Base-by-base conservation (phyloP, 2,329 filamentous ascomycete species). In the Beauveria scarabaeidicola region DNA sequence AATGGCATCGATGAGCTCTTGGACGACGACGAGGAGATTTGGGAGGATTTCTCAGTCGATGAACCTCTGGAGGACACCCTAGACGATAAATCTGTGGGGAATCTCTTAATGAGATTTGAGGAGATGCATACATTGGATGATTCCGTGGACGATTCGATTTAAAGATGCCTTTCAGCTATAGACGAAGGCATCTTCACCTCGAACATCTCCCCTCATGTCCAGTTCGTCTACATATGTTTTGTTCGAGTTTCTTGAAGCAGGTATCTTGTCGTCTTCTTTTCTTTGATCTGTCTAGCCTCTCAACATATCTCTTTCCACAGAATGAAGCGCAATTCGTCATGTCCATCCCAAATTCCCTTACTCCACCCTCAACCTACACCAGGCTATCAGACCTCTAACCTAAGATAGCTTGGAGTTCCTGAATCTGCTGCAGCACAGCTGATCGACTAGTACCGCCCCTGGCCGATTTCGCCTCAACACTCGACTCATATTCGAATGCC, bases 401-500 rank as follows among this genome's bases (percentile, higher is more conserved):
- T n/a, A 72, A 67, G 38, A 72, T 79, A 27, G 52, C 38, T 60
- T 67, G 69, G 62, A 77, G 61, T 27, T 66, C 77, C 66, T 80
- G 73, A 59, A 87, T 81, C 75, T 88, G 85, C 73, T 84, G 77
- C 67, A 80, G 67, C 38, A 87, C 86, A 29, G 80, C 78, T 61
- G 80, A 81, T 74, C 80, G 83, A 72, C 86, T 88, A n/a, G 57
- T 90, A 21, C 88, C 88, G 52, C 87, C 88, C 54, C 79, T 81
- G 0, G 86, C 82, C 63, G 81, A 79, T 71, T 86, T 84, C 72
- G 86, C 76, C 76, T 91, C 88, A 9, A 91, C 88, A 61, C 83
- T 86, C 58, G 82, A 78, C 70, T 90, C 84, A 66, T 90, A 90
- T 69, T 91, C 81, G 68, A 91, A 84, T 43, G 82, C 82, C 60